Evolutionary conservation across 2,329 filamentous ascomycete species (phyloP).

Genomic region (Scortechinia acanthostroma): DNA sequence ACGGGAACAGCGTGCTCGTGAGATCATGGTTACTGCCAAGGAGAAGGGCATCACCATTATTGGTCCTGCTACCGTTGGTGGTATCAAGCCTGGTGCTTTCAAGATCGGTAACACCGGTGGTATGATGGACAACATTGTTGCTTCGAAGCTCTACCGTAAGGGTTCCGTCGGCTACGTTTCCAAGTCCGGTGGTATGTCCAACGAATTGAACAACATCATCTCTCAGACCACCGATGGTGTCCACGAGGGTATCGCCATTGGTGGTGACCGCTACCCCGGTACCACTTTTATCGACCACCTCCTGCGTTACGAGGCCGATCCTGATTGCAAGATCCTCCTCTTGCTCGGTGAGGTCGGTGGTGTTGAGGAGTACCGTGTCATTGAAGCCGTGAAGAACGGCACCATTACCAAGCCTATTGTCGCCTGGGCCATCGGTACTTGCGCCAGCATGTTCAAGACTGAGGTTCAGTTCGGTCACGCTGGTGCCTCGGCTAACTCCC

Average conservation of each 20-base stretch:
- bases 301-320: slow-evolving; percentile 90
- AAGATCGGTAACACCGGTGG: slow-evolving; percentile 99
- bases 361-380: slow-evolving; percentile 99
- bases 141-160: slow-evolving; percentile 99
- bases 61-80: slow-evolving; percentile 93
- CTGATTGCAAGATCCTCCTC: slow-evolving; percentile 93
- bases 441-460: slow-evolving; percentile 99
- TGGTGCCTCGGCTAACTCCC: slow-evolving; percentile 96
- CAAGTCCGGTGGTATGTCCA: slow-evolving; percentile 99
- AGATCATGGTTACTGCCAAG: slow-evolving; percentile 91
- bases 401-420: slow-evolving; percentile 97
- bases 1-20: slow-evolving; percentile 73
- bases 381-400: slow-evolving; percentile 92
- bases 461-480: slow-evolving; percentile 99
- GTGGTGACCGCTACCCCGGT: slow-evolving; percentile 96
- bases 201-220: slow-evolving; percentile 99
- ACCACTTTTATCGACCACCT: slow-evolving; percentile 99
- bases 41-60: slow-evolving; percentile 99
- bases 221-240: slow-evolving; percentile 94
- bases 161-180: slow-evolving; percentile 98
- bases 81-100: slow-evolving; percentile 98
- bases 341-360: slow-evolving; percentile 97
- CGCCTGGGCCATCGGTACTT: slow-evolving; percentile 98
- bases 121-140: slow-evolving; percentile 99
- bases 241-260: slow-evolving; percentile 97